phyloP scores from a whole-genome alignment of 2,329 filamentous ascomycete species.

The Dryadomyces quercivorus region DNA sequence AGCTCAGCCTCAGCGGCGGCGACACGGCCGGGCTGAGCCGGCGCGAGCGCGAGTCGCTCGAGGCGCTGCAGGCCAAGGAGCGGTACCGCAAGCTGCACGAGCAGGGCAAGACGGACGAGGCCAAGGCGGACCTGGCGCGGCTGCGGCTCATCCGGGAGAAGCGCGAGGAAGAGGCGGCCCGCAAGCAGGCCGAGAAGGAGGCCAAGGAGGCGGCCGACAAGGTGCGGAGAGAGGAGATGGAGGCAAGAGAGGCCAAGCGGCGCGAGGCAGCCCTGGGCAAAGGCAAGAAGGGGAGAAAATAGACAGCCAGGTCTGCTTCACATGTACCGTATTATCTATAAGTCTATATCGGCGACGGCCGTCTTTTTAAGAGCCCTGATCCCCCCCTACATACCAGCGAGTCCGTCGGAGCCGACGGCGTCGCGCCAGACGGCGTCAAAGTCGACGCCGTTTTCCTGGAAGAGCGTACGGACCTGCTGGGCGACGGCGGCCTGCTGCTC shows the following conservation, averaged over 20 bases:
- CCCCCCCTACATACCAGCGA: slow-evolving; percentile 15
- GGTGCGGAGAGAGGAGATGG: slow-evolving; percentile 35
- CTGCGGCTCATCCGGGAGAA: slow-evolving; percentile 73
- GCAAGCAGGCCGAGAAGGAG: slow-evolving; percentile 60
- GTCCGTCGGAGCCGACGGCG: slow-evolving; percentile 31
- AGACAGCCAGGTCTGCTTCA: background rate
- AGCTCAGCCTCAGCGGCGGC: slow-evolving; percentile 29
- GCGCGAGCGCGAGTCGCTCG: slow-evolving; percentile 58
- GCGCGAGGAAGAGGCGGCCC: slow-evolving; percentile 68
- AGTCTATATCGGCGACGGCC: background rate
- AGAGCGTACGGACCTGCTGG: slow-evolving; percentile 61
- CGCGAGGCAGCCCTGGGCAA: slow-evolving; percentile 39
- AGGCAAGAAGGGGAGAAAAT: slow-evolving; percentile 32
- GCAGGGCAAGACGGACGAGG: slow-evolving; percentile 93
- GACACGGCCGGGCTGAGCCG: slow-evolving; percentile 24
- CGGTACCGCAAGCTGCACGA: slow-evolving; percentile 84
- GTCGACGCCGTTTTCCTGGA: slow-evolving; percentile 63
- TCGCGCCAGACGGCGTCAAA: slow-evolving; percentile 72
- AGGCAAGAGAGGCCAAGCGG: slow-evolving; percentile 43
- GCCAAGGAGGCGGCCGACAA: slow-evolving; percentile 40
- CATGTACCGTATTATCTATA: background rate
- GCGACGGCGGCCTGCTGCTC: slow-evolving; percentile 64
- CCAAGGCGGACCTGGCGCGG: slow-evolving; percentile 76
- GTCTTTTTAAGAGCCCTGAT: background rate
- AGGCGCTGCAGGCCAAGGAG: slow-evolving; percentile 82